Evolutionary conservation across 352 stramenopile genomes (phyloP).

Genomic region (Phytophthora hibernalis): DNA sequence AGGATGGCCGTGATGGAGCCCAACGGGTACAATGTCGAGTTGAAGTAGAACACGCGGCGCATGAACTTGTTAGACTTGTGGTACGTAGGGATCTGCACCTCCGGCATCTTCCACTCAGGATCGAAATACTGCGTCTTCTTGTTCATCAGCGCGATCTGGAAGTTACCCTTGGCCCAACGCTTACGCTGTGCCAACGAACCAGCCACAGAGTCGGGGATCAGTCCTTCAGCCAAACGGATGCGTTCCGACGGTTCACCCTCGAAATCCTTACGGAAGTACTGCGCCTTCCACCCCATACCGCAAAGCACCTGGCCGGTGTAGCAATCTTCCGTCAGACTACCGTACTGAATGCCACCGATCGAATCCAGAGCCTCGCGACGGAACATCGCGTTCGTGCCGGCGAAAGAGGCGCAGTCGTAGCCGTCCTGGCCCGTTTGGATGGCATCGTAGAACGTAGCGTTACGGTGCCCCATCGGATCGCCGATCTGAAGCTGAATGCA

Average conservation of each 20-base stretch:
- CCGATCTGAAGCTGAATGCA: slow-evolving; percentile 86
- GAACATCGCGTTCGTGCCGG: slow-evolving; percentile 84
- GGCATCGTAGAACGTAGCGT: slow-evolving; percentile 86
- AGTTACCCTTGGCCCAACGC: slow-evolving; percentile 87
- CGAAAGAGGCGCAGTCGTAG: slow-evolving; percentile 83
- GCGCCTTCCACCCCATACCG: slow-evolving; percentile 84
- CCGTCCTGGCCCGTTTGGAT: slow-evolving; percentile 87
- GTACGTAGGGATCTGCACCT: slow-evolving; percentile 64
- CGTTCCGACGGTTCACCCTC: slow-evolving; percentile 79
- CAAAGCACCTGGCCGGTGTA: slow-evolving; percentile 87
- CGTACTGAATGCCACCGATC: slow-evolving; percentile 88
- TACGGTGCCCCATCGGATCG: slow-evolving; percentile 83
- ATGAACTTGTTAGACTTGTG: slow-evolving; percentile 78
- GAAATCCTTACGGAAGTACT: slow-evolving; percentile 91
- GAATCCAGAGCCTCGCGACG: slow-evolving; percentile 85
- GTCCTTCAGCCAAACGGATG: slow-evolving; percentile 78
- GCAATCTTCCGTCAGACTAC: slow-evolving; percentile 83
- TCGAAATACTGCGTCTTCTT: slow-evolving; percentile 86
- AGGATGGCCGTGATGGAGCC: slow-evolving; percentile 81
- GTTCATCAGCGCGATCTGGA: slow-evolving; percentile 86
- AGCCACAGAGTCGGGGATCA: slow-evolving; percentile 84
- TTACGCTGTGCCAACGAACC: slow-evolving; percentile 79
- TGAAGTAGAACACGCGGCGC: slow-evolving; percentile 83
- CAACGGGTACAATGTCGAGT: slow-evolving; percentile 83
- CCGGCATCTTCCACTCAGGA: slow-evolving; percentile 81